These are phyloP conservation scores for Catenaria anguillulae DNA, from an alignment of 371 early-diverging fungal species.

Conservation along the genomic window DNA sequence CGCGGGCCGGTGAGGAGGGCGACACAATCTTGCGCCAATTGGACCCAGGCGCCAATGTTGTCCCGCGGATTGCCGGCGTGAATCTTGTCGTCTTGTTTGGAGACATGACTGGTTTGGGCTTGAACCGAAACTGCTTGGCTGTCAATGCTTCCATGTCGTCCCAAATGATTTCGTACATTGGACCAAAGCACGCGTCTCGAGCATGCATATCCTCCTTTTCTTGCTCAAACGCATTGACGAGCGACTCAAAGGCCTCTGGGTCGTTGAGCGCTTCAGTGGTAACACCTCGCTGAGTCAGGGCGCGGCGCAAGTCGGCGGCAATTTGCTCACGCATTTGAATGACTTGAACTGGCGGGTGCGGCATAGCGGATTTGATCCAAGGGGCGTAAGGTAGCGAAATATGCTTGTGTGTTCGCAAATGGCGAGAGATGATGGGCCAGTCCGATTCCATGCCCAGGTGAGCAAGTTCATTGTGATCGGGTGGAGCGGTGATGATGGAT, in stretches of 20 bases:
- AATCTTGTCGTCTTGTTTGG: not conserved
- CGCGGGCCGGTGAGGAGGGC: not conserved
- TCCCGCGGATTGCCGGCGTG: too few relatives aligned
- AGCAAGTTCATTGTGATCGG: too few relatives aligned
- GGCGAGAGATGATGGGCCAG: slow-evolving; percentile 4
- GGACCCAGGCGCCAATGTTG: too few relatives aligned
- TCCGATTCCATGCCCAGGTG: not conserved
- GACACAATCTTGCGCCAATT: not conserved
- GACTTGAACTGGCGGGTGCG: not conserved
- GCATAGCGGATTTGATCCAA: not conserved
- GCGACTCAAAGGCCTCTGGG: too few relatives aligned
- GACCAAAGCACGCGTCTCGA: not conserved
- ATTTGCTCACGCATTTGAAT: not conserved
- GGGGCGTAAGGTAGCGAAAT: not conserved
- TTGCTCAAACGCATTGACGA: not conserved
- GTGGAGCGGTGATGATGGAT: too few relatives aligned
- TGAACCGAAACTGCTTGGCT: not conserved
- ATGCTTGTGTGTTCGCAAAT: not conserved
- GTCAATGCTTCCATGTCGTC: not conserved
- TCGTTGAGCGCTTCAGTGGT: not conserved
- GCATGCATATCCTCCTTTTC: not conserved
- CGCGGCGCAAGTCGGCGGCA: not conserved
- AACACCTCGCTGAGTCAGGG: not conserved
- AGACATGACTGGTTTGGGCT: not conserved
- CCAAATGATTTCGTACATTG: not conserved